Conservation (phyloP, 306 rosid species). For the Lathyrus aphaca region DNA sequence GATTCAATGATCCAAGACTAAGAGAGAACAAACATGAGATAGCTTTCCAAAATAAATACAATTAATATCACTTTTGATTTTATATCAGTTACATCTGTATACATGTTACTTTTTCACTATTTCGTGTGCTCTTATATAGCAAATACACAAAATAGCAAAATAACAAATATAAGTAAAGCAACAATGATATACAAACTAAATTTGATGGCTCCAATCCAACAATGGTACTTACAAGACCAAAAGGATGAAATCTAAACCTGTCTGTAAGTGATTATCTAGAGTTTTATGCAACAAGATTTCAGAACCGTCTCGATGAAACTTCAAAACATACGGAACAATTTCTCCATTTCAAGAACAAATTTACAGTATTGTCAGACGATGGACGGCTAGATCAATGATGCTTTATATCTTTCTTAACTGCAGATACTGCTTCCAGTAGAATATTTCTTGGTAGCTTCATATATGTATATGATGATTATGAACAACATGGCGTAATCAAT, state of each 20-base stretch:
- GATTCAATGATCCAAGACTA: neutral
- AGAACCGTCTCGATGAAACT: constrained; percentile 26
- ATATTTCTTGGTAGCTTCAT: constrained; percentile 45
- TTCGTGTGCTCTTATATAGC: neutral
- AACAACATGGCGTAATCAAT: constrained; percentile 55
- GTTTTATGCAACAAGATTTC: neutral
- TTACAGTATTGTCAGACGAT: constrained; percentile 48
- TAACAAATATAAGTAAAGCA: neutral
- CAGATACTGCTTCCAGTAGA: constrained; percentile 48
- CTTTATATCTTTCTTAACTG: constrained; percentile 43
- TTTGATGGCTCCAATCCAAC: constrained; percentile 16
- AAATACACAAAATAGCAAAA: neutral
- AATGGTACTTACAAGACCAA: constrained; percentile 17
- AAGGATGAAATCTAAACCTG: constrained; percentile 13
- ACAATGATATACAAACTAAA: constrained; percentile 1
- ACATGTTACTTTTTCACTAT: constrained; percentile 5
- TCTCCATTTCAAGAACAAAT: constrained; percentile 38
- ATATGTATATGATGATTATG: constrained; percentile 61
- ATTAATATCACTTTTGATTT: neutral
- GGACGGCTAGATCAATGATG: constrained; percentile 35
- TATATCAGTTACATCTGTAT: neutral
- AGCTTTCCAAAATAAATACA: neutral
- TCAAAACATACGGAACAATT: constrained; percentile 28
- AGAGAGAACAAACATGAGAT: neutral
- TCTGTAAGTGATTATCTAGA: neutral